Base-by-base conservation (phyloP, 345 rosid genomes). In the Firmiana major region DNA sequence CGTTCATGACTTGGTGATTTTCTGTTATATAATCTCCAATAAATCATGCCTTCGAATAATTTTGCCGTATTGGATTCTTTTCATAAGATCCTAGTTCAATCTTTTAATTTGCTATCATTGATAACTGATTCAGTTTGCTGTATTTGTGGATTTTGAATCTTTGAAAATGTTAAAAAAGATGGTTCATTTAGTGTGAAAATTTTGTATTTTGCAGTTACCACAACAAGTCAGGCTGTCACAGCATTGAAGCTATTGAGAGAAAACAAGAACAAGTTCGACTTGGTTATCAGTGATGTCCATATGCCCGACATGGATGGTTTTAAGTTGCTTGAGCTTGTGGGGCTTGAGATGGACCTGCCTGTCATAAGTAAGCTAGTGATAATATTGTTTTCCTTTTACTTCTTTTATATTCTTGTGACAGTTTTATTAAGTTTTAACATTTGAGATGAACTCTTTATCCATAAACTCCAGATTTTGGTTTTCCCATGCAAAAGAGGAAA, bases 271-370 rank as follows among this genome's bases (percentile, higher is more conserved):
- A 82, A 82, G 76, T 93, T 87, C 81, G 97, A 93, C 81, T 78
- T 91, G 62, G 90, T 93, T 77, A 90, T 93, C 76, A 90, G 93
- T 17, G 97, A 93, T 84, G 92, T 91, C 5, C 88, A 91, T 77
- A 91, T 90, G 96, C 94, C 96, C 7, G 92, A 89, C 88, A 89
- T 91, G 92, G 94, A 91, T 78, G 96, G 97, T 79, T 93, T 91
- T 82, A 88, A 89, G 84, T 83, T 93, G 22, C 93, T 93, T 64
- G 94, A 93, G 83, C 93, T 83, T 17, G 93, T 92, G 73, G 93
- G 94, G 74, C 97, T 91, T 77, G 94, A 90, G 83, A 90, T 90
- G 94, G 92, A 91, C 86, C 84, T 93, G 75, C 96, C 96, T 42
- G 94, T 90, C 80, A 91, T 93, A 78, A 87, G 97, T 93, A 84